These are phyloP conservation scores for Epithele typhae DNA, from an alignment of 768 basidiomycete genomes.

Conservation along the genomic window DNA sequence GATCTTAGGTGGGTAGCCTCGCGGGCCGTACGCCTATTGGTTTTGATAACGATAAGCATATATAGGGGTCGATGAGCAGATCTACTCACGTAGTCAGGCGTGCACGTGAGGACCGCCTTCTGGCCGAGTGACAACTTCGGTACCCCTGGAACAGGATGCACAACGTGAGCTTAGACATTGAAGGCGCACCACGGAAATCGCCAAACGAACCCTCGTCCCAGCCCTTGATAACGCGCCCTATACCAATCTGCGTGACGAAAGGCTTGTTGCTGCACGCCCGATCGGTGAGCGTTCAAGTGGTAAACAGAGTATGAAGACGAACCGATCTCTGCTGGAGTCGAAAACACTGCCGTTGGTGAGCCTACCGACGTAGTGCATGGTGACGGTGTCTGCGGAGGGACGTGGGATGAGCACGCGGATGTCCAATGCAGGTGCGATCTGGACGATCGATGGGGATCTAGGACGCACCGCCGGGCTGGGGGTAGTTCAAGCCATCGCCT, in stretches of 20 bases:
- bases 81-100: slow-evolving; percentile 62
- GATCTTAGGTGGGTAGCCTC: slow-evolving; percentile 76
- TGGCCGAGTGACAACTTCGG: slow-evolving; percentile 68
- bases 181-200: background rate
- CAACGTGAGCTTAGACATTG: too few relatives aligned
- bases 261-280: slow-evolving; percentile 41
- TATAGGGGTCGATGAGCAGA: slow-evolving; percentile 22
- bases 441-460: slow-evolving; percentile 1
- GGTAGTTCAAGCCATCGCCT: slow-evolving; percentile 64
- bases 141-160: slow-evolving; percentile 47
- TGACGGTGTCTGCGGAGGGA: slow-evolving; percentile 50
- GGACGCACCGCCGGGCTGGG: slow-evolving; percentile 56
- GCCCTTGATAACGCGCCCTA: slow-evolving; percentile 78
- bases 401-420: slow-evolving; percentile 1
- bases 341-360: slow-evolving; percentile 57
- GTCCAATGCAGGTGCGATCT: background rate
- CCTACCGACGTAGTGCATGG: slow-evolving; percentile 77
- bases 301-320: slow-evolving; percentile 16
- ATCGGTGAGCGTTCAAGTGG: too few relatives aligned
- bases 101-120: slow-evolving; percentile 60
- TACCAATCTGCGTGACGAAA: slow-evolving; percentile 68
- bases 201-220: slow-evolving; percentile 76
- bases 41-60: too few relatives aligned
- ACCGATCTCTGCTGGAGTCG: slow-evolving; percentile 77
- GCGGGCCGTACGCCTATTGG: slow-evolving; percentile 61